A percentile compares a stretch with the other conserved stretches of the same genome.
Evolutionary conservation across 169 alveolate species (phyloP).

Genomic region (Cryptosporidium muris): DNA sequence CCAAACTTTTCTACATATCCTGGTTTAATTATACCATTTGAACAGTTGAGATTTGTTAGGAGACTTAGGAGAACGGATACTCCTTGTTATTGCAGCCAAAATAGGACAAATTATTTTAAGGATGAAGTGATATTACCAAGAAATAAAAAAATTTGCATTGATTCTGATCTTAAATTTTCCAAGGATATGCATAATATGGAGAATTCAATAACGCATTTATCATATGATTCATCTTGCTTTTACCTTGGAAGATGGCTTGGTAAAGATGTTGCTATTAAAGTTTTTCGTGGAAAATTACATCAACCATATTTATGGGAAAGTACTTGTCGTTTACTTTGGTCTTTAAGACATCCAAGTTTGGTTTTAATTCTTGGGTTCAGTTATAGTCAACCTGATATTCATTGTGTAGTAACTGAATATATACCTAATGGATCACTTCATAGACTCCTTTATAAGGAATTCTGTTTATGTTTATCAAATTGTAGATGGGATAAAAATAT

Average conservation of each 20-base stretch:
- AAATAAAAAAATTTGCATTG: background rate
- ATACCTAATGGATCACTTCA: conserved; percentile 45
- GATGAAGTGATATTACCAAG: background rate
- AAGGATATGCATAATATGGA: background rate
- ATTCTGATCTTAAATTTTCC: background rate
- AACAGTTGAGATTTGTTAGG: conserved; percentile 22
- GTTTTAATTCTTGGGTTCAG: conserved; percentile 55
- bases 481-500: conserved; percentile 8
- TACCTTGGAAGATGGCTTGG: conserved; percentile 70
- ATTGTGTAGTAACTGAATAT: conserved; percentile 67
- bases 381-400: conserved; percentile 35
- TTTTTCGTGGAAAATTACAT: conserved; percentile 29
- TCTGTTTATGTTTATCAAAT: conserved; percentile 23
- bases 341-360: conserved; percentile 61
- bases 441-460: conserved; percentile 28
- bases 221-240: conserved; percentile 2
- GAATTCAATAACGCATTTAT: background rate
- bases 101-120: conserved; percentile 5
- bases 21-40: conserved; percentile 64
- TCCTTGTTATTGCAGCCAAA: conserved; percentile 11
- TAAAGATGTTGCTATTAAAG: conserved; percentile 41
- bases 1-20: background rate
- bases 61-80: conserved; percentile 20
- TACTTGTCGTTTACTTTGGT: conserved; percentile 66
- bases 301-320: conserved; percentile 49